phyloP scores from a whole-genome alignment of 495 filamentous ascomycete genomes.

The Talaromyces wortmannii region DNA sequence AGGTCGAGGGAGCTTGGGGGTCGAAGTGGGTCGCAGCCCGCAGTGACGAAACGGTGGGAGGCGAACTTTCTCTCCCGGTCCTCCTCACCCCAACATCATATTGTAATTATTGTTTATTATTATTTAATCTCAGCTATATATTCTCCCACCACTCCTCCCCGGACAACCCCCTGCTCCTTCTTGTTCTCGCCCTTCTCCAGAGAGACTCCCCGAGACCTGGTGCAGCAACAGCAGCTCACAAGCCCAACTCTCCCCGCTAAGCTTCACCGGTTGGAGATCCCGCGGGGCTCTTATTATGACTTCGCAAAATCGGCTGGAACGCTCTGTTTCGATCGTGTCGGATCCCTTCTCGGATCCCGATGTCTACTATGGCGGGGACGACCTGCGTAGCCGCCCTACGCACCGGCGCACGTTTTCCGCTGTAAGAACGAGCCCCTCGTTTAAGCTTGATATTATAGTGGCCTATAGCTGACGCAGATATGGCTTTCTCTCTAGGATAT shows the following conservation, averaged over 20 bases:
- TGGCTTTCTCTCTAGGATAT: slow-evolving; percentile 21
- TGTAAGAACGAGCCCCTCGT: slow-evolving; percentile 28
- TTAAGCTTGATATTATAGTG: slow-evolving; percentile 1
- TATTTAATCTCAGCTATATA: background rate
- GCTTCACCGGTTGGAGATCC: background rate
- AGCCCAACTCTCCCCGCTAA: background rate
- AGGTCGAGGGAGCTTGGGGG: too few relatives aligned
- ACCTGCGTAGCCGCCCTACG: slow-evolving; percentile 18
- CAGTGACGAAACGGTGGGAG: slow-evolving; percentile 3
- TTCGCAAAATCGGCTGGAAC: slow-evolving; percentile 21
- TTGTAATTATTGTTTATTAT: background rate
- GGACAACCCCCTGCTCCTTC: background rate
- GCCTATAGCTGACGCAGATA: background rate
- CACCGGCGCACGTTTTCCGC: slow-evolving; percentile 40
- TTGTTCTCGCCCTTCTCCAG: too few relatives aligned
- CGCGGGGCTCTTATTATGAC: slow-evolving; percentile 18
- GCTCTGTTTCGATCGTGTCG: slow-evolving; percentile 16
- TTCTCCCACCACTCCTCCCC: background rate
- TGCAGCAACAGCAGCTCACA: too few relatives aligned
- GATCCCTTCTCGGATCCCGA: slow-evolving; percentile 43
- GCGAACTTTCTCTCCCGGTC: background rate
- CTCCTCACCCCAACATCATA: background rate
- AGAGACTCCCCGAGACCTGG: too few relatives aligned
- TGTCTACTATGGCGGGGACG: slow-evolving; percentile 43
- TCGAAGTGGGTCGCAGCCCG: slow-evolving; percentile 3